Percentiles rank a stretch among this genome's conserved stretches.
Conservation (phyloP, 345 rosid species). For the Eucalyptus rudis region DNA sequence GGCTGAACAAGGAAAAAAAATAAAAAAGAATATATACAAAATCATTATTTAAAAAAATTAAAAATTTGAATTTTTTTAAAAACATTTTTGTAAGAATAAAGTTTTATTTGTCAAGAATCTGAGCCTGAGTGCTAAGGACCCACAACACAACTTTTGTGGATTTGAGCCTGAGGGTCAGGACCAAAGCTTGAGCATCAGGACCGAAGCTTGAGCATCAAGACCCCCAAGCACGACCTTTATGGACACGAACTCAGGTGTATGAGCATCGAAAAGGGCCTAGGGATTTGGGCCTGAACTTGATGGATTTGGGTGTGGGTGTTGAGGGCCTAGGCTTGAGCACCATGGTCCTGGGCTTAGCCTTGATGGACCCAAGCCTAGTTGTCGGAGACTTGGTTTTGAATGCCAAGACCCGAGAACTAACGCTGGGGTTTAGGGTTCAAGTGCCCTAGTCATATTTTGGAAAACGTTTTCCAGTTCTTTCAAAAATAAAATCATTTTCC, state of each 20-base stretch:
- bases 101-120: no score
- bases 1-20: background rate
- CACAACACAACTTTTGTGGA: background rate
- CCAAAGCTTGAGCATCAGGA: background rate
- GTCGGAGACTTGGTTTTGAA: background rate
- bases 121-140: background rate
- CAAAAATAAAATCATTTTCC: background rate
- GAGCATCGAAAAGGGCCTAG: background rate
- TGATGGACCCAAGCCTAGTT: background rate
- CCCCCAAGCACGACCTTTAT: background rate
- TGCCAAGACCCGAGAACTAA: background rate
- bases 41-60: no score
- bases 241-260: background rate
- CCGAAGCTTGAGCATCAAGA: background rate
- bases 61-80: no score
- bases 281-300: background rate
- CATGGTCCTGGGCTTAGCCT: background rate
- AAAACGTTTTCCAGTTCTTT: no score
- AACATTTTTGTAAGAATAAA: background rate
- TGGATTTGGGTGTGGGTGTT: background rate
- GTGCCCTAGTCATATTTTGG: background rate
- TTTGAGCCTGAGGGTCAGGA: accelerated
- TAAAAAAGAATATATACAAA: no score
- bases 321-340: background rate
- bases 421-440: background rate